These are phyloP conservation scores for Rhododendron ferrugineum DNA, from an alignment of 148 eudicot species.

Conservation along the genomic window DNA sequence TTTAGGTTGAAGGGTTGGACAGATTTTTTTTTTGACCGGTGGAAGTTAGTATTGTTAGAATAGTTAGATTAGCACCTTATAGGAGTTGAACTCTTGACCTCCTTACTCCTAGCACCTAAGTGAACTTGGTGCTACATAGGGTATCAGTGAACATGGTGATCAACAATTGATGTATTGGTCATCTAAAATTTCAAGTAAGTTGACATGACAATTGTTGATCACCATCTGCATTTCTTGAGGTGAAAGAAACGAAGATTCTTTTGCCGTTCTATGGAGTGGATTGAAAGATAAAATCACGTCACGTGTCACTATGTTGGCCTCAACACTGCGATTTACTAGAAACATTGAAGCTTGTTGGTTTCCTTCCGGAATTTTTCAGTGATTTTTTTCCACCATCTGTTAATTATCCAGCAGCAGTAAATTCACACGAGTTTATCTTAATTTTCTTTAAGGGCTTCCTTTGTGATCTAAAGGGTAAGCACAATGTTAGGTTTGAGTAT, in stretches of 20 bases:
- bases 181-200: background rate
- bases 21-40: no score
- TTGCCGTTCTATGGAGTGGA: background rate
- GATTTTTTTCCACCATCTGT: background rate
- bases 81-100: no score
- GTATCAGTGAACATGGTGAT: background rate
- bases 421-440: background rate
- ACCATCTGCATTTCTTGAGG: background rate
- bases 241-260: background rate
- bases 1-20: background rate
- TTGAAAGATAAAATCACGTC: background rate
- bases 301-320: background rate
- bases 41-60: no score
- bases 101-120: no score
- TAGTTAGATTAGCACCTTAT: no score
- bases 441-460: background rate
- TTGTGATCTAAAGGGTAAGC: background rate
- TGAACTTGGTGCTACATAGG: no score
- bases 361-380: background rate
- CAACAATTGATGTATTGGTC: background rate
- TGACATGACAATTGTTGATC: background rate
- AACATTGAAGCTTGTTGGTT: background rate
- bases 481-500: background rate
- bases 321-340: background rate
- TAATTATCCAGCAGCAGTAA: background rate